Evolutionary conservation across 768 basidiomycete species (phyloP), one percentile per base, ranked within the genome.

Genomic region (Filobasidium floriforme): DNA sequence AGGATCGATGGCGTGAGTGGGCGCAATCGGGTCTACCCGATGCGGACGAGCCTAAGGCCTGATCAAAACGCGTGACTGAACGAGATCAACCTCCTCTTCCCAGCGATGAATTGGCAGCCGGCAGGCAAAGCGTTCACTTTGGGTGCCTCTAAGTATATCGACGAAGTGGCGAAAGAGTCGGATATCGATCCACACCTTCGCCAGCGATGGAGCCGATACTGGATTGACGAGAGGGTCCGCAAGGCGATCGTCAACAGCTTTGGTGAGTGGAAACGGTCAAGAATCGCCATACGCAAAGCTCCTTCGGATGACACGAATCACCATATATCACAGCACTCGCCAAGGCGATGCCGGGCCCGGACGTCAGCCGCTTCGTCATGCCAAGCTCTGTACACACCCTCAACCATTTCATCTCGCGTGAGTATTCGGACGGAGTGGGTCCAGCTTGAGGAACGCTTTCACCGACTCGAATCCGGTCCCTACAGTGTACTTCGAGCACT

Each of bases 81-180:
- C n/a, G n/a, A n/a, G n/a, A n/a, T n/a, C n/a, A n/a, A n/a, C n/a
- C n/a, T n/a, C n/a, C n/a, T n/a, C n/a, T n/a, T n/a, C 37, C 9
- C 52, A 65, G 63, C 63, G 41, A 65, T 65, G 63, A 55, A 65
- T 49, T 65, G 63, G 63, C 57, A 65, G 59, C 63, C 63, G 41
- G 63, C 63, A 24, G 63, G 63, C 7, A 65, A 57, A 28, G 52
- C 52, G 22, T 65, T 59, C 32, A 24, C 57, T 1, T 43, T 65
- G 18, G 63, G 63, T 46, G 63, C 63, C 2, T 55, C 55, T 6
- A 57, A 43, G 19, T 14, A 65, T 41, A 19, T 65, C 40, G 63
- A 55, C 29, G 63, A 65, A 37, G 51, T 65, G 19, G 26, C 44
- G 40, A 57, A 60, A 22, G 63, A 65, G 41, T 40, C 37, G 1